Conservation (phyloP, 495 filamentous ascomycete genomes). For the Alectoria sarmentosa region DNA sequence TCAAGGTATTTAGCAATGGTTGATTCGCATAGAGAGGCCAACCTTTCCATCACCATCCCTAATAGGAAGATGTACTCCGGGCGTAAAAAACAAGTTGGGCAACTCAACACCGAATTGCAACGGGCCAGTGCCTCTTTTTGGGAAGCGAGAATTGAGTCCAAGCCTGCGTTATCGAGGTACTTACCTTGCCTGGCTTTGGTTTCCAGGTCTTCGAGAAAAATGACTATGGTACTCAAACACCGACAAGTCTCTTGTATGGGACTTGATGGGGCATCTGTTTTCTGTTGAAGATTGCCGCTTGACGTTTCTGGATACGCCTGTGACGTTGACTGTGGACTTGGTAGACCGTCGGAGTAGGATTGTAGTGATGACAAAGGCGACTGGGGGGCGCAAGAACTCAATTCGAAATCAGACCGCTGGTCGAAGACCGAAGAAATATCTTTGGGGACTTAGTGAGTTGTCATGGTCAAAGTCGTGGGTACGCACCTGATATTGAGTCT, state of each 20-base stretch:
- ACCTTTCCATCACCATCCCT: neutral
- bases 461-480: neutral
- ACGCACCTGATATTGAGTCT: neutral
- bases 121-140: neutral
- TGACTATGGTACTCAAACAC: neutral
- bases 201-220: neutral
- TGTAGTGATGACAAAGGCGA: neutral
- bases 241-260: neutral
- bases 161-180: neutral
- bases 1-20: constrained; percentile 1
- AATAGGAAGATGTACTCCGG: neutral
- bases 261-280: neutral
- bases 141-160: neutral
- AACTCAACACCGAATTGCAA: neutral
- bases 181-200: neutral
- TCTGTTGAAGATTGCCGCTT: neutral
- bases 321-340: neutral
- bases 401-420: neutral
- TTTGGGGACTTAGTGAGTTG: neutral
- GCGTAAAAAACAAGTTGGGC: neutral
- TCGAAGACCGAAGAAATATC: neutral
- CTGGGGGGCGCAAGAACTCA: neutral
- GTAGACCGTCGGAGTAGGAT: neutral
- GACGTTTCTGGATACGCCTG: neutral
- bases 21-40: neutral